Evolutionary conservation across 73 alveolate species (phyloP).

Genomic region (Paraurostyla sp.): DNA sequence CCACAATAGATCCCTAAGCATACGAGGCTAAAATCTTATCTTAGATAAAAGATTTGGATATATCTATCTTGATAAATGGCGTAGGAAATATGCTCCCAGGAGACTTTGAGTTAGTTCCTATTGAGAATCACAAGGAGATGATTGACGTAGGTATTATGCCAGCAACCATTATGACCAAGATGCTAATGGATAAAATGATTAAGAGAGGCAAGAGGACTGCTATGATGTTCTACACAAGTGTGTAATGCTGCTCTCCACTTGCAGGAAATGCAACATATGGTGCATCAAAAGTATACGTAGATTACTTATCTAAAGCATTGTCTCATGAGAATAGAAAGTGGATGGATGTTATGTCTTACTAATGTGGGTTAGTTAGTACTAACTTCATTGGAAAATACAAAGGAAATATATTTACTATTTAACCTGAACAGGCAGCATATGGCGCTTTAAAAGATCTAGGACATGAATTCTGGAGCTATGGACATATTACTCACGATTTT

Average conservation of each 20-base stretch:
- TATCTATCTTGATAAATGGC: conserved; percentile 84
- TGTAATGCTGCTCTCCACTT: conserved; percentile 14
- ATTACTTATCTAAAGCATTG: conserved; percentile 31
- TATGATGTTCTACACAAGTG: neutral
- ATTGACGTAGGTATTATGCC: conserved; percentile 51
- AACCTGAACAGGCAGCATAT: conserved; percentile 70
- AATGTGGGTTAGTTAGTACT: conserved; percentile 66
- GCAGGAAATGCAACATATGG: conserved; percentile 60
- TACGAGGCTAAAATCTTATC: conserved; percentile 32
- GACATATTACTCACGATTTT: conserved; percentile 58
- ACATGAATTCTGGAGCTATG: conserved; percentile 55
- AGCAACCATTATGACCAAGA: conserved; percentile 27
- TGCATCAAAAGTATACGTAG: conserved; percentile 36
- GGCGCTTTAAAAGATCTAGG: conserved; percentile 68
- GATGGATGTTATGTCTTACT: conserved; percentile 65
- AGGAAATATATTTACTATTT: conserved; percentile 15
- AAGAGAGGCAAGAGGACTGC: conserved; percentile 23
- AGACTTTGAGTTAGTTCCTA: conserved; percentile 2
- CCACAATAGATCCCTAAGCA: conserved; percentile 10
- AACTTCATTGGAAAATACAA: conserved; percentile 2
- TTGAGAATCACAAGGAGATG: neutral
- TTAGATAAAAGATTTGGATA: conserved; percentile 73
- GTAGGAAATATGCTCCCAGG: conserved; percentile 69
- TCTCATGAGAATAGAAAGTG: conserved; percentile 55
- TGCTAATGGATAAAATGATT: conserved; percentile 20